These are phyloP conservation scores for Jaltomata sinuosa DNA, from an alignment of 257 asterid genomes.

Conservation along the genomic window DNA sequence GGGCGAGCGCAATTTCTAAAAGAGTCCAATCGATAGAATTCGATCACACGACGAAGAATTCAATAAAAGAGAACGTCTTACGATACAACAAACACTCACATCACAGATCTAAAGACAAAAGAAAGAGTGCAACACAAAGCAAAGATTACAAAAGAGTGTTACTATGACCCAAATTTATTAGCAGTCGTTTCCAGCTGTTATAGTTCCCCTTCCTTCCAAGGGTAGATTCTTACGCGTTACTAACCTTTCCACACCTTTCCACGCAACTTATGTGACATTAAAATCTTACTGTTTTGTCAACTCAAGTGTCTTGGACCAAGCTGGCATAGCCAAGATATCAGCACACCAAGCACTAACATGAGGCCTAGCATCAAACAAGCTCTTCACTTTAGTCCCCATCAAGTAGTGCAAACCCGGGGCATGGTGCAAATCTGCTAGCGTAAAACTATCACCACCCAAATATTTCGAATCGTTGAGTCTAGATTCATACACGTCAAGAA, in stretches of 20 bases:
- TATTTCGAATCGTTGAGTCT: constrained; percentile 31
- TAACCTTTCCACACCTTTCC: background rate
- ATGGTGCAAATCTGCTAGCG: background rate
- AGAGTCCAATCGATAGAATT: background rate
- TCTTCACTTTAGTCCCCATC: background rate
- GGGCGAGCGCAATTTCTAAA: background rate
- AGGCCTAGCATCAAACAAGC: background rate
- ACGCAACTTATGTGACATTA: no score
- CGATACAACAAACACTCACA: background rate
- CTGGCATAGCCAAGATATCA: background rate
- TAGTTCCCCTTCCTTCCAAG: background rate
- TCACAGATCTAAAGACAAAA: background rate
- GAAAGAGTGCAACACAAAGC: background rate
- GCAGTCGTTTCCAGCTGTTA: background rate
- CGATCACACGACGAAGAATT: background rate
- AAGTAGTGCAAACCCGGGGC: background rate
- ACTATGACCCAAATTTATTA: background rate
- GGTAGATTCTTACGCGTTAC: background rate
- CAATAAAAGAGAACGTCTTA: background rate
- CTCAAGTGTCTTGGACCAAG: background rate
- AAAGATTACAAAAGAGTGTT: background rate
- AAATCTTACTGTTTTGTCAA: background rate
- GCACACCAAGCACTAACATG: background rate
- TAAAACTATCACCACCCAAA: background rate
- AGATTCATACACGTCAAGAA: constrained; percentile 28